phyloP scores from a whole-genome alignment of 2,329 filamentous ascomycete genomes.

The Alternaria postmessia region DNA sequence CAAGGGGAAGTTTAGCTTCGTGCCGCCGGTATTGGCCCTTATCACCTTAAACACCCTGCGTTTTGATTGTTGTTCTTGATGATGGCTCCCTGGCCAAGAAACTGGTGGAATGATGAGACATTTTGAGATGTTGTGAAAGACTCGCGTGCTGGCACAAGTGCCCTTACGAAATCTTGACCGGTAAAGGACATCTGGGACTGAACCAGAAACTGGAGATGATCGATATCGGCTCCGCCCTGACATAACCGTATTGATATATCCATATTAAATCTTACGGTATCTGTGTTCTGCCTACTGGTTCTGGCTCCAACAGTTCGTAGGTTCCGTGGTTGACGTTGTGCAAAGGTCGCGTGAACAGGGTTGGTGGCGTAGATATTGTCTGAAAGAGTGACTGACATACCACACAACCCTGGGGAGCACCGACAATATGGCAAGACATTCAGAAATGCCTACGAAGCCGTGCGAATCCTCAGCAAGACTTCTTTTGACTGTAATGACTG shows the following conservation, averaged over 20 bases:
- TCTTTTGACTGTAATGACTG: neutral
- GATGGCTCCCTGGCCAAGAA: too few relatives aligned
- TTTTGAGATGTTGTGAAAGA: too few relatives aligned
- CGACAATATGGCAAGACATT: neutral
- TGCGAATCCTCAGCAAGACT: neutral
- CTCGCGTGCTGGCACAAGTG: rapidly evolving
- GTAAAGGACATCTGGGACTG: constrained; percentile 37
- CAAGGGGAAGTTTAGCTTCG: constrained; percentile 12
- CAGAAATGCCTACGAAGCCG: neutral
- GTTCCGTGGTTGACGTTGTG: neutral
- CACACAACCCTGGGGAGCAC: neutral
- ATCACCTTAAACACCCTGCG: constrained; percentile 16
- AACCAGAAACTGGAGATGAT: constrained; percentile 34
- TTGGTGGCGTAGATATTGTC: neutral
- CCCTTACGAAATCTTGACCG: constrained; percentile 23
- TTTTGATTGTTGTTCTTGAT: constrained; percentile 11
- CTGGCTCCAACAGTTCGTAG: neutral
- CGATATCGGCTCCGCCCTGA: neutral
- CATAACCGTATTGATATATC: neutral
- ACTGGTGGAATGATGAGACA: too few relatives aligned
- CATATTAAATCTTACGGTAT: neutral
- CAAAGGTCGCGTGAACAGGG: neutral
- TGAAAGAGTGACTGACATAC: neutral
- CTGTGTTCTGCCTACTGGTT: too few relatives aligned
- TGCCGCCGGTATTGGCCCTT: too few relatives aligned